phyloP scores from a whole-genome alignment of 108 stramenopile species.

The Skeletonema marinoi region DNA sequence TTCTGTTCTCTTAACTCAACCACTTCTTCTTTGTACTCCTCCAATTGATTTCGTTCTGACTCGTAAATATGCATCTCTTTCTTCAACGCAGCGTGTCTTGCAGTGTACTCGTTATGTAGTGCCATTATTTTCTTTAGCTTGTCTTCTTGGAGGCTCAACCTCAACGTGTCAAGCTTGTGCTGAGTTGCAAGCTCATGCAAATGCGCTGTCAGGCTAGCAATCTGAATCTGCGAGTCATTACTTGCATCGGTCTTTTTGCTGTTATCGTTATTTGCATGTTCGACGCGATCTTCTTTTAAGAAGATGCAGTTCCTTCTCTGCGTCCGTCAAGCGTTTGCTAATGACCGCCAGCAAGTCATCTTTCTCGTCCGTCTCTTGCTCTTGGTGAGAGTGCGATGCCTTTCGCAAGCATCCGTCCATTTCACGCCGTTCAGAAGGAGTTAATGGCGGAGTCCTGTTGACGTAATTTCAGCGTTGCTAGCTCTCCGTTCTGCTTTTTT shows the following conservation, averaged over 20 bases:
- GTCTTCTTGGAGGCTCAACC: conserved; percentile 21
- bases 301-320: conserved; percentile 30
- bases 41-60: conserved; percentile 4
- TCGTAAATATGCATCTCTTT: conserved; percentile 14
- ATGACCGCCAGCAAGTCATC: neutral
- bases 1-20: conserved; percentile 33
- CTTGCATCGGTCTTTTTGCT: conserved; percentile 6
- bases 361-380: neutral
- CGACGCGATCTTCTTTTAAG: neutral
- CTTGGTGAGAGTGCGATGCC: neutral
- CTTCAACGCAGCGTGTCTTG: conserved; percentile 17
- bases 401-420: neutral
- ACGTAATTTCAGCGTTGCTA: neutral
- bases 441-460: neutral
- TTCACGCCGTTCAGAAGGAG: too few relatives aligned
- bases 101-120: conserved; percentile 36
- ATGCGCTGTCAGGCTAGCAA: conserved; percentile 10
- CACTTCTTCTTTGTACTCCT: conserved; percentile 24
- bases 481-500: neutral
- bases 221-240: neutral
- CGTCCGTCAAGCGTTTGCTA: conserved; percentile 20
- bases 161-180: conserved; percentile 17
- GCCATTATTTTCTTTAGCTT: conserved; percentile 26
- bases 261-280: neutral
- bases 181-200: conserved; percentile 19